Evolutionary conservation across 1,139 yeast genomes (phyloP), one percentile per base, ranked within the genome.

Genomic region (Geotrichum klebahnii): DNA sequence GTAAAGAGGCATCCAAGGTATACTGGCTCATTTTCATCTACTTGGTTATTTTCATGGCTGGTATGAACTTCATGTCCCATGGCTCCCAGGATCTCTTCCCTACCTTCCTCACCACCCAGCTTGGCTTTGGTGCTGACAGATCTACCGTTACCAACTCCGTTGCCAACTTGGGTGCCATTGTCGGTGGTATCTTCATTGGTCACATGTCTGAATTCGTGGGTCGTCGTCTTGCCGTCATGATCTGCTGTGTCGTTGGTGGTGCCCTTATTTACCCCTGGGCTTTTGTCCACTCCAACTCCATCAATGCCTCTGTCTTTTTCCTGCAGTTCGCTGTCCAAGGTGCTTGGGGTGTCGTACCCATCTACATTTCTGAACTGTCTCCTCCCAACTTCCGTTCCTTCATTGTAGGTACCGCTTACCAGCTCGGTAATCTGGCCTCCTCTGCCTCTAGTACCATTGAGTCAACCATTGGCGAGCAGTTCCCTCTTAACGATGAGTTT

Each of bases 391-490:
- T 81, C 69, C 76, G 85, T 65, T 74, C 90, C 2, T 81, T 84
- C 58, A 81, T 83, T 47, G 80, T 79, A 44, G 95, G 95, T 63
- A 77, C 80, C 48, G 75, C 89, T 23, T 86, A 86, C 63, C 95
- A 86, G 68, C 75, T 86, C 60, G 95, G 95, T 74, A 86, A 85
- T 68, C 76, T 86, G 61, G 86, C 85, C 17, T 81, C 90, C 3
- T 81, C 90, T 43, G 95, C 95, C 1, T 81, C 90, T 3, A 81
- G 94, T 1, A 86, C 95, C 10, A 86, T 86, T 57, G 94, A 85
- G 68, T 72, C 89, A 17, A 80, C 82, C 8, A 77, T 86, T 59
- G 92, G 92, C 51, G 82, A 78, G 57, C 65, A 74, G 48, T 84
- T 81, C 72, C 89, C 88, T 22, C 60, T 78, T 26, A 62, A 64